Percentiles rank a stretch among this genome's conserved stretches.
Evolutionary conservation across 257 asterid genomes (phyloP).

Genomic region (Anisodus acutangulus): DNA sequence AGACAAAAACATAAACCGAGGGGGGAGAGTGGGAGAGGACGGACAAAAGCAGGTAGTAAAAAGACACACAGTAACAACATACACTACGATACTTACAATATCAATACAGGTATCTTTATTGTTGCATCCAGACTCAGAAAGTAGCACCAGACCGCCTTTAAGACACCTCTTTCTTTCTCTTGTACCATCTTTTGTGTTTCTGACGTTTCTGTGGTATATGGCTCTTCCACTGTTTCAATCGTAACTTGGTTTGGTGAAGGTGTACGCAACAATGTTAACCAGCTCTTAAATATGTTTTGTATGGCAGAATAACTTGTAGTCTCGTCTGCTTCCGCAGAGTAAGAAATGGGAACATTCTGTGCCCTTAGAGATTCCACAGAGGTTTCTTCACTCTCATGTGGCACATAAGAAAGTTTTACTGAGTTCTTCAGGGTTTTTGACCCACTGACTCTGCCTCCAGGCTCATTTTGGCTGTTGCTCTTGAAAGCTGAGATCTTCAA

Average conservation of each 20-base stretch:
- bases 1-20: neutral
- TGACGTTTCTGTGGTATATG: conserved; percentile 48
- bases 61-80: neutral
- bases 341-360: conserved; percentile 60
- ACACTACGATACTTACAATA: conserved; percentile 63
- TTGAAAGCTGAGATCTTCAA: conserved; percentile 79
- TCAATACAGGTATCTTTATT: conserved; percentile 68
- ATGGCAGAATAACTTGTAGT: conserved; percentile 61
- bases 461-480: conserved; percentile 64
- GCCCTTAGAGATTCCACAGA: conserved; percentile 60
- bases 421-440: conserved; percentile 63
- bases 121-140: conserved; percentile 71
- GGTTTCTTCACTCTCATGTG: conserved; percentile 68
- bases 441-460: conserved; percentile 62
- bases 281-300: conserved; percentile 69
- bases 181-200: conserved; percentile 44
- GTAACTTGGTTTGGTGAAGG: conserved; percentile 49
- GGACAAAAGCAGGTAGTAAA: neutral
- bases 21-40: neutral
- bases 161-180: conserved; percentile 47
- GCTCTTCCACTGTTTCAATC: conserved; percentile 53
- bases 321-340: conserved; percentile 50
- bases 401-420: conserved; percentile 66
- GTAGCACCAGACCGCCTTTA: conserved; percentile 60
- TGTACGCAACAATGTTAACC: conserved; percentile 68